Evolutionary conservation across 164 flowering plant species (phyloP), one percentile per base, ranked within the genome.

Genomic region (Amborella trichopoda): DNA sequence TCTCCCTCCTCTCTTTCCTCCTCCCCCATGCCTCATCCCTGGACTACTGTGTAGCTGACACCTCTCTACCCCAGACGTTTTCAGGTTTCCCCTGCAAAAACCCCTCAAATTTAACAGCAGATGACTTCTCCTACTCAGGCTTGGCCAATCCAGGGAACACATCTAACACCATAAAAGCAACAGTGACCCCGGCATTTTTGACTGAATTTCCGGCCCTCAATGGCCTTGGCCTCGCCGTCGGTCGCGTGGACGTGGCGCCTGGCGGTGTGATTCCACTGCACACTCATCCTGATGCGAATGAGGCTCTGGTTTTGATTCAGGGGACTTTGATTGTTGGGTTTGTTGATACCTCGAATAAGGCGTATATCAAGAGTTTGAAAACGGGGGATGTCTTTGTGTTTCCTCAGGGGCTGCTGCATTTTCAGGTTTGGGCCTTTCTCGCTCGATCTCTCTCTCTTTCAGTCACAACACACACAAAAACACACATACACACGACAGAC

Each of bases 331-430:
- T 17, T 17, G 65, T 70, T 1, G 80, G 74, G 1, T 75, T 75
- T 42, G 48, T 71, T 4, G 61, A 70, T 5, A 56, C 64, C 0
- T 64, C 62, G 1, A 67, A 72, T 33, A 5, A 27, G 3, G 69
- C 63, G 2, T 69, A 71, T 40, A 2, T 50, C 0, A 62, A 64
- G 44, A 54, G 44, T 0, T 57, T 75, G 0, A 32, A 52, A 3
- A 58, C 60, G 52, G 81, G 77, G 0, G 77, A 75, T 8, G 20
- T 60, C 2, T 67, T 75, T 71, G 64, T 69, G 1, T 71, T 64
- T 54, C 77, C 81, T 10, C 63, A 58, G 54, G 81, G 81, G 23
- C 48, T 75, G 50, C 38, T 72, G 44, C 76, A 74, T 28, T 75
- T 72, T 41, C 74, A 68, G 42, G 19, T 64, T n/a, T n/a, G n/a